phyloP scores from a whole-genome alignment of 768 basidiomycete genomes.

The Daedaleopsis nitida region DNA sequence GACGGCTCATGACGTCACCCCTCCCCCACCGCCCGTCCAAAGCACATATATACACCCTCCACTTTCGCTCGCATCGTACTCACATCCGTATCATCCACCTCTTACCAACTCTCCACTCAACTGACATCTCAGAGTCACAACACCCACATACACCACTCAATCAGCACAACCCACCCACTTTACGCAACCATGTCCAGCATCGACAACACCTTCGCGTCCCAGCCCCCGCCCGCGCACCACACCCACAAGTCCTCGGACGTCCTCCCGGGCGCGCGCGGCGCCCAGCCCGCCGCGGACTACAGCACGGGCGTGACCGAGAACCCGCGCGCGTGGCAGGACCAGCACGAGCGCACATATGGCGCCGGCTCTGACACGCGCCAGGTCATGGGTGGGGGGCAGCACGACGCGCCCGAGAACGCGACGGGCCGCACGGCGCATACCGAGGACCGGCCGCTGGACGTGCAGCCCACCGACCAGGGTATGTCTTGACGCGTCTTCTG shows the following conservation, averaged over 20 bases:
- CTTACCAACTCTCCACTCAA: too few species aligned
- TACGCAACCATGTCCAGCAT: constrained; percentile 8
- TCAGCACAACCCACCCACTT: background rate
- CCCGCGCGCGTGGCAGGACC: constrained; percentile 23
- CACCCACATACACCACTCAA: background rate
- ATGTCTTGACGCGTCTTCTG: too few species aligned
- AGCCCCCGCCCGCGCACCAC: constrained; percentile 42
- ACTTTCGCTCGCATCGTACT: too few species aligned
- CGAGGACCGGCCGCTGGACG: constrained; percentile 37
- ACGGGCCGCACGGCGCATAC: constrained; percentile 4
- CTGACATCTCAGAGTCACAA: too few species aligned
- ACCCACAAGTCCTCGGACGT: constrained; percentile 51
- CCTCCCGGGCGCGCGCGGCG: constrained; percentile 44
- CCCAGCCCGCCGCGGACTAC: constrained; percentile 38
- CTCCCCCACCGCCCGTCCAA: too few species aligned
- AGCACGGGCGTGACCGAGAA: constrained; percentile 41
- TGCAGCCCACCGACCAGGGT: constrained; percentile 39
- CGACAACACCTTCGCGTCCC: constrained; percentile 10
- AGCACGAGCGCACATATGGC: constrained; percentile 23
- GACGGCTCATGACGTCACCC: too few species aligned
- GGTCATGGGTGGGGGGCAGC: constrained; percentile 26
- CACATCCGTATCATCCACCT: too few species aligned
- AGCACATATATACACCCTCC: too few species aligned
- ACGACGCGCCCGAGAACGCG: background rate
- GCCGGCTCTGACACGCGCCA: constrained; percentile 23